Conservation (phyloP, 208 protist genomes). For the Wallacemonas sp. region DNA sequence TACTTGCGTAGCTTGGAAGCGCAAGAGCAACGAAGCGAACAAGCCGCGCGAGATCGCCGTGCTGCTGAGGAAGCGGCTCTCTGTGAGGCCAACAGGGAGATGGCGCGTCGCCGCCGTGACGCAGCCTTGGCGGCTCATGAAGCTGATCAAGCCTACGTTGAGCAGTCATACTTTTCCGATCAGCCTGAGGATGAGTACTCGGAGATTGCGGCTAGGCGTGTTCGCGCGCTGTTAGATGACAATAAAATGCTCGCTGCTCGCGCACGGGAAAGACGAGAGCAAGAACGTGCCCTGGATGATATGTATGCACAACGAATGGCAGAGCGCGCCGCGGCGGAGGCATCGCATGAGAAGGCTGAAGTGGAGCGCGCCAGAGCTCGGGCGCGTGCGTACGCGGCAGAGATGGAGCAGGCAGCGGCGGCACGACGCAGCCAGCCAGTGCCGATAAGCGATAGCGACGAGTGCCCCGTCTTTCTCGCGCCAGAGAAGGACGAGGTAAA, state of each 20-base stretch:
- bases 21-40: constrained; percentile 18
- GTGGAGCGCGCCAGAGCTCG: not conserved
- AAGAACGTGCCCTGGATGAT: not conserved
- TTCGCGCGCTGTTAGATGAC: constrained; percentile 20
- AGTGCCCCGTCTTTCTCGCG: constrained; percentile 2
- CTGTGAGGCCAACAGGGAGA: constrained; percentile 11
- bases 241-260: constrained; percentile 21
- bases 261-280: constrained; percentile 9
- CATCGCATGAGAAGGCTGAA: not conserved
- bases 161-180: not conserved
- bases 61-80: not conserved
- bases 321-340: constrained; percentile 5
- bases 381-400: not conserved
- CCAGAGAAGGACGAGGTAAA: constrained; percentile 9
- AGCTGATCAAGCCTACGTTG: constrained; percentile 5
- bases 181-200: not conserved
- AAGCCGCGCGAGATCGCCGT: constrained; percentile 3
- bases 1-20: constrained; percentile 17
- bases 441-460: not conserved
- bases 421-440: not conserved
- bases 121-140: not conserved
- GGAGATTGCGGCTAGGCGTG: not conserved
- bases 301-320: not conserved
- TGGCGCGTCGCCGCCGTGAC: constrained; percentile 5
- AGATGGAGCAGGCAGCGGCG: constrained; percentile 3